Base-by-base conservation (phyloP, 495 filamentous ascomycete species). In the Aspergillus taichungensis region DNA sequence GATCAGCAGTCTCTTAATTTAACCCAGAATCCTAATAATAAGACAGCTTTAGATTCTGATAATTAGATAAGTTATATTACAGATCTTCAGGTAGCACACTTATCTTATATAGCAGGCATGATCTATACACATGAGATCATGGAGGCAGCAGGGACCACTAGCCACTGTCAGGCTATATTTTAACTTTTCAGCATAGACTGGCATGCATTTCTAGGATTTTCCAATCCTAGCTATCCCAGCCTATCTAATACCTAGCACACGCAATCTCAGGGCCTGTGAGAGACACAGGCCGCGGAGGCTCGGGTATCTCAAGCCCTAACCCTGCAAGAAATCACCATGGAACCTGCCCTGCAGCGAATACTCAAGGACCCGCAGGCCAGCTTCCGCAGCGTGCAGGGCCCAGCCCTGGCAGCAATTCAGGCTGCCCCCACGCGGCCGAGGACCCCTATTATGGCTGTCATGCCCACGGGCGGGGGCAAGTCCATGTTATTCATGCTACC, bases 401-500 rank as follows among this genome's bases (percentile, higher is more conserved):
- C 13, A 0, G 37, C 45, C 3, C 35, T 48, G 5, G 7, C 34
- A 33, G 38, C 50, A 4, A 49, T 53, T 29, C 35, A 45, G 13
- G 12, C 14, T 8, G 45, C 40, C 0, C 6, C 36, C 29, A n/a
- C n/a, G n/a, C n/a, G n/a, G n/a, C n/a, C n/a, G n/a, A n/a, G n/a
- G n/a, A 49, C 34, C 34, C 57, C 29, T 1, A 41, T 60, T 6
- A 41, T 62, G 6, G 45, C 30, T 1, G 42, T 62, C 8, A 60
- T 60, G 38, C 38, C 36, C 1, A 60, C 42, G 0, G 51, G 45
- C 0, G 37, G 28, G n/a, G 47, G 45, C 6, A 60, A 60, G 51
- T 55, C 47, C 43, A 13, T 60, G 33, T 30, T 52, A 24, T 60
- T 60, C 38, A 57, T 57, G 42, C 49, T 60, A 18, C 55, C 45